phyloP scores from a whole-genome alignment of 2,329 filamentous ascomycete genomes.

The Graphiopsis chlorocephala region DNA sequence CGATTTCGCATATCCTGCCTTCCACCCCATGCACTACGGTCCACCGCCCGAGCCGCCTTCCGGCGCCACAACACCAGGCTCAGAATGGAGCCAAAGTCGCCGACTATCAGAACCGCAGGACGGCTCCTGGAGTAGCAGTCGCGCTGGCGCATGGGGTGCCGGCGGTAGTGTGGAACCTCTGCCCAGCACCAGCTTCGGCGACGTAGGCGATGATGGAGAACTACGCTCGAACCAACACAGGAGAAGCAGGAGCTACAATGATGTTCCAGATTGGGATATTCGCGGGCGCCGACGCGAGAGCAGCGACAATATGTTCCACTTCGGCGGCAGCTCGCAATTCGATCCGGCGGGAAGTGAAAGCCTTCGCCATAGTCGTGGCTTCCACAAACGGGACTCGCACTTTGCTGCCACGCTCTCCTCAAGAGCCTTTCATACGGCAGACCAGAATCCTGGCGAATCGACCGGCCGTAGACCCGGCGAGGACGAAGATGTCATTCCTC shows the following conservation, averaged over 20 bases:
- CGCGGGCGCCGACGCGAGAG: slow-evolving; percentile 37
- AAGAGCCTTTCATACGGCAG: slow-evolving; percentile 24
- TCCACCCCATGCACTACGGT: slow-evolving; percentile 89
- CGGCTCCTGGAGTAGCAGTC: slow-evolving; percentile 37
- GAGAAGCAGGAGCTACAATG: slow-evolving; percentile 69
- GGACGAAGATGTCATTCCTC: slow-evolving; percentile 24
- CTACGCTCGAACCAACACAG: slow-evolving; percentile 29
- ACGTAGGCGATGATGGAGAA: slow-evolving; percentile 19
- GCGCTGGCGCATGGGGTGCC: slow-evolving; percentile 44
- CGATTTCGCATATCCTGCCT: slow-evolving; percentile 86
- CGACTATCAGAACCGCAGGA: slow-evolving; percentile 66
- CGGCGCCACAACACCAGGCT: slow-evolving; percentile 78
- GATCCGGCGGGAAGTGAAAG: slow-evolving; percentile 32
- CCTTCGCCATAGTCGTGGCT: slow-evolving; percentile 32
- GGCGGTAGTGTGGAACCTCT: slow-evolving; percentile 29
- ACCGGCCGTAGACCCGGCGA: neutral
- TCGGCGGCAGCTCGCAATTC: slow-evolving; percentile 17
- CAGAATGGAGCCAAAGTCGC: slow-evolving; percentile 70
- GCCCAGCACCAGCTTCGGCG: slow-evolving; percentile 36
- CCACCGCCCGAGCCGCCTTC: slow-evolving; percentile 79
- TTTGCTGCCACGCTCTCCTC: slow-evolving; percentile 41
- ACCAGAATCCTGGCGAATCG: slow-evolving; percentile 1
- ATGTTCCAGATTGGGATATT: slow-evolving; percentile 76
- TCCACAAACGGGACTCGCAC: slow-evolving; percentile 48
- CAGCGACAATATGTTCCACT: slow-evolving; percentile 30